Base-by-base conservation (phyloP, 805 yeast species). In the Saccharomycopsis amapae region DNA sequence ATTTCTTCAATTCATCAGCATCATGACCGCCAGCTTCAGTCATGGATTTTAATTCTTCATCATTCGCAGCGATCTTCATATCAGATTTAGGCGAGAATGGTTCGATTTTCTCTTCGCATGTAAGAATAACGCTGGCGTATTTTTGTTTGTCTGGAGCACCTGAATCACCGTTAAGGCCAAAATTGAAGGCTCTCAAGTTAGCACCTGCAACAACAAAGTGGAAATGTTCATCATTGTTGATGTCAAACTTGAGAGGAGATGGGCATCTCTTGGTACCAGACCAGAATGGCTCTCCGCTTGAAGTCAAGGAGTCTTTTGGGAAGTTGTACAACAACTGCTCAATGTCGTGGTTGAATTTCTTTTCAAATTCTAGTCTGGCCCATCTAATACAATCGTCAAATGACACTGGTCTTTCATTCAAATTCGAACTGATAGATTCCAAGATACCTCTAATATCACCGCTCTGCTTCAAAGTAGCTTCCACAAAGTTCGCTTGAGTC, bases 191-290 rank as follows among this genome's bases (percentile, higher is more conserved):
- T 58, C 89, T 80, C 55, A 93, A 73, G 60, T 87, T 86, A 2
- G 98, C 97, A 45, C 82, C 97, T 13, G 85, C 95, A 45, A 80
- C 80, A 46, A 93, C 69, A 58, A 90, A 93, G 56, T 84, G 77
- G 62, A 81, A 75, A 62, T 90, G 97, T 56, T 86, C 84, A 10
- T 72, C 71, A 60, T 87, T 78, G 57, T 78, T 68, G 55, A 83
- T 71, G 59, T 88, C 90, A 61, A 93, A 88, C 12, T 54, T 69
- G 52, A 88, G 72, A n/a, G 96, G 86, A 38, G 73, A 76, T 40
- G 99, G 99, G 17, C 96, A 95, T 63, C 97, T 81, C 67, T 93
- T 93, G 28, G 97, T 93, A 46, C 97, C 96, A 18, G 95, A 78
- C 99, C 99, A 93, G 67, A 93, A 93, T 56, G 94, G 93, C 26